Evolutionary conservation across 257 asterid genomes (phyloP).

Genomic region (Vinca minor): DNA sequence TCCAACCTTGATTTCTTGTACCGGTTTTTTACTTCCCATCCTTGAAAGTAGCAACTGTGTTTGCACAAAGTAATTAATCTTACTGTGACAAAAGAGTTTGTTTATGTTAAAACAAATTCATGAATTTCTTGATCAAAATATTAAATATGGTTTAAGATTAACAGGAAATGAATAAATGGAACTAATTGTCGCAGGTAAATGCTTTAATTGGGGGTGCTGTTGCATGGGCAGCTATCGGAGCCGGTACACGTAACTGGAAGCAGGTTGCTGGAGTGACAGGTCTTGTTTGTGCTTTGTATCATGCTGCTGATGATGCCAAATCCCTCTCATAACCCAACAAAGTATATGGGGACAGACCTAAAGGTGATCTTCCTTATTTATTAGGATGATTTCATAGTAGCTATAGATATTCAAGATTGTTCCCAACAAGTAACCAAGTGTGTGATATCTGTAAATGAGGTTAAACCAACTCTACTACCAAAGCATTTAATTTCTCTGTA

Average conservation of each 20-base stretch:
- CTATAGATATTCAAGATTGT: not conserved
- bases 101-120: too few species aligned
- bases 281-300: slow-evolving; percentile 46
- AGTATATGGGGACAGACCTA: not conserved
- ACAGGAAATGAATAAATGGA: too few species aligned
- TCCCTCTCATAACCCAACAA: slow-evolving; percentile 1
- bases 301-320: slow-evolving; percentile 38
- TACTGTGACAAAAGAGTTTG: too few species aligned
- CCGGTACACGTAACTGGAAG: slow-evolving; percentile 74
- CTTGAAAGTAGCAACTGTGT: not conserved
- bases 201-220: slow-evolving; percentile 63
- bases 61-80: not conserved
- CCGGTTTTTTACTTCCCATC: not conserved
- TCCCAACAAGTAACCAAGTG: not conserved
- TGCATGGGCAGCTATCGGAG: slow-evolving; percentile 77
- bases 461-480: not conserved
- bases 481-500: not conserved
- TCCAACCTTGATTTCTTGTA: not conserved
- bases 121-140: too few species aligned
- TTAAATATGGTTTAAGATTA: too few species aligned
- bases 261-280: slow-evolving; percentile 72
- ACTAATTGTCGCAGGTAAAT: slow-evolving; percentile 49
- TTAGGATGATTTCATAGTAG: not conserved
- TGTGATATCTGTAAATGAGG: not conserved
- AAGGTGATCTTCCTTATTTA: not conserved